Base-by-base conservation (phyloP, 768 basidiomycete species). In the Amanita rimosa region DNA sequence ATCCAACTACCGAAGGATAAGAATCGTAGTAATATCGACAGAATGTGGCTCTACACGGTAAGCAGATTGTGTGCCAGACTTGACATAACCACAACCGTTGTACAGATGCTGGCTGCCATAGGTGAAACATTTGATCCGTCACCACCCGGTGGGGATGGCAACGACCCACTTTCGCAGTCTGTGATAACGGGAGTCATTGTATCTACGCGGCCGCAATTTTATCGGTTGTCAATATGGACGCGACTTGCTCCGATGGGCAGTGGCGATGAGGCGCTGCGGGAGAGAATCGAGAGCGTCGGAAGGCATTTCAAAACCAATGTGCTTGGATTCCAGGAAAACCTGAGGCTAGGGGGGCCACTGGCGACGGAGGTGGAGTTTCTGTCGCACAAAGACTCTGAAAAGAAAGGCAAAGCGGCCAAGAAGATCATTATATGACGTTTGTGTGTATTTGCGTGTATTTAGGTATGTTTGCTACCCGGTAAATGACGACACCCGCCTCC, bases 31-130 rank as follows among this genome's bases (percentile, higher is more conserved):
- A 68, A 78, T 44, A 84, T 99, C 44, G 95, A 99, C 64, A 85
- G 82, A 64, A 92, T 94, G 86, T 99, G 96, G 96, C 75, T 99
- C 48, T 94, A 93, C 69, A 99, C 96, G 44, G 95, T 96, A 63
- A 36, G 66, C 64, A 34, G 50, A 26, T 21, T 41, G 41, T 38
- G 39, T 8, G 0, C 16, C 41, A 26, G 37, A 8, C 34, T 26
- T 50, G 41, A 50, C 51, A 51, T 16, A 40, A 47, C n/a, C n/a
- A 34, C 22, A 50, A 22, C 35, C 13, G 36, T 49, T 11, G 3
- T 9, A 36, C 64, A 98, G 96, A 97, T 98, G 95, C 81, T 99
- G 51, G 96, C 96, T 52, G 96, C 95, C 39, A 99, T 99, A 55
- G 96, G 96, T 46, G 96, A 99, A 69, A 99, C 93, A 0, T 97